A percentile compares a stretch with the other conserved stretches of the same genome.
Evolutionary conservation across 2,329 filamentous ascomycete species (phyloP).

Genomic region (Phoma sp.): DNA sequence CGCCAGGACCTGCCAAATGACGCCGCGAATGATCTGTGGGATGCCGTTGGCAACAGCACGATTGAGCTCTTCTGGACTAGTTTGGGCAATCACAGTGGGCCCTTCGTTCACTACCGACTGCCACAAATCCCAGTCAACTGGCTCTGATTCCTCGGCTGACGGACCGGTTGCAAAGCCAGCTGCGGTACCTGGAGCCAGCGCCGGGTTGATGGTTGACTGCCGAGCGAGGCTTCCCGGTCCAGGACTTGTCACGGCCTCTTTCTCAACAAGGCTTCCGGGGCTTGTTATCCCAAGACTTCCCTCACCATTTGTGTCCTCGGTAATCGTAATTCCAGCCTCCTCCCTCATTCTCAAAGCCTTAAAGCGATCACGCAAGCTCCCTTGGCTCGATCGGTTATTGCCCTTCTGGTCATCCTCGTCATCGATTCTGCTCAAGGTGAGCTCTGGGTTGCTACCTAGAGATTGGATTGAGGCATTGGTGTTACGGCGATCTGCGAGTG

Average conservation of each 20-base stretch:
- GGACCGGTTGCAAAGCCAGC: constrained; percentile 81
- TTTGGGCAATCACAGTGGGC: constrained; percentile 83
- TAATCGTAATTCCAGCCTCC: constrained; percentile 51
- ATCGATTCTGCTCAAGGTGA: constrained; percentile 78
- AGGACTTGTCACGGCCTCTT: constrained; percentile 44
- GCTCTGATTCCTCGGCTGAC: constrained; percentile 70
- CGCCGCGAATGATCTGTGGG: constrained; percentile 92
- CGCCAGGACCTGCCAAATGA: constrained; percentile 97
- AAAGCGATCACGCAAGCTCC: constrained; percentile 57
- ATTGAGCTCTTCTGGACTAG: constrained; percentile 88
- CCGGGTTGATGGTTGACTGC: constrained; percentile 71
- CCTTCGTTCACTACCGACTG: constrained; percentile 95
- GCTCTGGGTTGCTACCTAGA: constrained; percentile 79
- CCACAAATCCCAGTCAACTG: constrained; percentile 99
- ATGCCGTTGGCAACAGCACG: constrained; percentile 92
- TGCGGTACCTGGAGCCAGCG: constrained; percentile 83
- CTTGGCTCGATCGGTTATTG: constrained; percentile 47
- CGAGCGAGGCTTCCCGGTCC: constrained; percentile 51
- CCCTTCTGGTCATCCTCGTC: constrained; percentile 56
- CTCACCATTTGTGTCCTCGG: constrained; percentile 57
- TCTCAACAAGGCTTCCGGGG: constrained; percentile 43
- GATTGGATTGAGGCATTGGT: constrained; percentile 83
- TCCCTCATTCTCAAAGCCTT: constrained; percentile 55
- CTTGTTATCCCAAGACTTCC: constrained; percentile 56
- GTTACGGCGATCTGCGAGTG: constrained; percentile 67